Percentiles rank a stretch among this genome's conserved stretches.
Evolutionary conservation across 2,329 filamentous ascomycete species (phyloP).

Genomic region (Claviceps capensis): DNA sequence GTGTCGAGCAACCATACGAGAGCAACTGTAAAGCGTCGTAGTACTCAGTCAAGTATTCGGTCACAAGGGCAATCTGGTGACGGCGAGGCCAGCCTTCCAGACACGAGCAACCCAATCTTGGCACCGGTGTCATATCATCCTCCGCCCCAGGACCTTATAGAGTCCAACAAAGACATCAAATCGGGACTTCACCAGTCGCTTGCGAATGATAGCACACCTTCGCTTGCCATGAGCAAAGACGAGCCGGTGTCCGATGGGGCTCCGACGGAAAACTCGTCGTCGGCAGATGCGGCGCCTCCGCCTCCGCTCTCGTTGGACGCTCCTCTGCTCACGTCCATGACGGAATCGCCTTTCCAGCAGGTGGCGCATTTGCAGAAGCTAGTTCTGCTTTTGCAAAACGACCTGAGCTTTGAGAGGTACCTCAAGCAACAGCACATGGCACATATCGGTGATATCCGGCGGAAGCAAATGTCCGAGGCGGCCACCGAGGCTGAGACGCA

Average conservation of each 20-base stretch:
- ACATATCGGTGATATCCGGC: constrained; percentile 66
- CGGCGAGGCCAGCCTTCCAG: constrained; percentile 21
- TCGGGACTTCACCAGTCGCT: constrained; percentile 40
- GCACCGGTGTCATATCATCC: constrained; percentile 35
- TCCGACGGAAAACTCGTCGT: constrained; percentile 10
- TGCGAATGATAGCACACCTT: constrained; percentile 44
- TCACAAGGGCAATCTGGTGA: constrained; percentile 35
- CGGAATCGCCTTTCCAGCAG: constrained; percentile 22
- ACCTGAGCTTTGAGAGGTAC: constrained; percentile 72
- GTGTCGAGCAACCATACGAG: constrained; percentile 24
- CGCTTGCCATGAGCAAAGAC: constrained; percentile 36
- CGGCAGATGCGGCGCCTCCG: constrained; percentile 7
- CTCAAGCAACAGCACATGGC: constrained; percentile 72
- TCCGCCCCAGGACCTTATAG: constrained; percentile 46
- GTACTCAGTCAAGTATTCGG: constrained; percentile 38
- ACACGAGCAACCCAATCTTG: constrained; percentile 49
- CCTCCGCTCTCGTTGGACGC: constrained; percentile 15
- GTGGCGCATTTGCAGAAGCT: constrained; percentile 53
- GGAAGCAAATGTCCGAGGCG: constrained; percentile 61
- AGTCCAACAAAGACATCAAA: constrained; percentile 45
- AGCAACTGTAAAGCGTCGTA: constrained; percentile 21
- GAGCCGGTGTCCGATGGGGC: constrained; percentile 29
- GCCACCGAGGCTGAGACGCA: constrained; percentile 72
- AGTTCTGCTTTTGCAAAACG: constrained; percentile 63
- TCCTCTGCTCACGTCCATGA: constrained; percentile 17